A percentile compares a stretch with the other conserved stretches of the same genome.
Evolutionary conservation across 257 asterid species (phyloP).

Genomic region (Asclepias syriaca): DNA sequence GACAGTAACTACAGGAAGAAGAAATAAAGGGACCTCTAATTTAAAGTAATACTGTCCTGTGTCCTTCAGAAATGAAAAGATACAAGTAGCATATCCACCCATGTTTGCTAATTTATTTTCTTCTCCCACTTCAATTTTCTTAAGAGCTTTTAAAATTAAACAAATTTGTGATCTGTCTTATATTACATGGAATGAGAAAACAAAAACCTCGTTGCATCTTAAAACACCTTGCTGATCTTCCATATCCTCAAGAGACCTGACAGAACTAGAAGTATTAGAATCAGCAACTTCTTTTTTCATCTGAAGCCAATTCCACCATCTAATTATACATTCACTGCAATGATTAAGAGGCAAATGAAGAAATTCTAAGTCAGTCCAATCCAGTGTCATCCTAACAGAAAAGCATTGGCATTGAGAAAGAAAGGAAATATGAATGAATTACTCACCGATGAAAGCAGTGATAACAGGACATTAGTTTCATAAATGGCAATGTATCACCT

Average conservation of each 20-base stretch:
- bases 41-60: neutral
- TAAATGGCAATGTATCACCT: slow-evolving; percentile 51
- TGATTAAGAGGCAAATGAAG: slow-evolving; percentile 14
- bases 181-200: neutral
- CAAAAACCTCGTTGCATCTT: neutral
- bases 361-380: slow-evolving; percentile 4
- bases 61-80: neutral
- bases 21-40: too few relatives aligned
- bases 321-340: slow-evolving; percentile 73
- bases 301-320: slow-evolving; percentile 83
- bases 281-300: slow-evolving; percentile 38
- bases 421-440: slow-evolving; percentile 2
- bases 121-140: neutral
- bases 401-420: slow-evolving; percentile 2
- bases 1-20: neutral
- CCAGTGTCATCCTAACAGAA: slow-evolving; percentile 6
- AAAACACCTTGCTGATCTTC: slow-evolving; percentile 45
- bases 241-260: slow-evolving; percentile 33
- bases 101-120: neutral
- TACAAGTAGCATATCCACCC: neutral
- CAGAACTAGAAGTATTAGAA: slow-evolving; percentile 29
- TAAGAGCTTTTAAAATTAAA: neutral
- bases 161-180: neutral
- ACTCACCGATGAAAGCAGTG: slow-evolving; percentile 95
- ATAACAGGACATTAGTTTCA: slow-evolving; percentile 98